Base-by-base conservation (phyloP, 345 rosid genomes). In the Heritiera fomes region DNA sequence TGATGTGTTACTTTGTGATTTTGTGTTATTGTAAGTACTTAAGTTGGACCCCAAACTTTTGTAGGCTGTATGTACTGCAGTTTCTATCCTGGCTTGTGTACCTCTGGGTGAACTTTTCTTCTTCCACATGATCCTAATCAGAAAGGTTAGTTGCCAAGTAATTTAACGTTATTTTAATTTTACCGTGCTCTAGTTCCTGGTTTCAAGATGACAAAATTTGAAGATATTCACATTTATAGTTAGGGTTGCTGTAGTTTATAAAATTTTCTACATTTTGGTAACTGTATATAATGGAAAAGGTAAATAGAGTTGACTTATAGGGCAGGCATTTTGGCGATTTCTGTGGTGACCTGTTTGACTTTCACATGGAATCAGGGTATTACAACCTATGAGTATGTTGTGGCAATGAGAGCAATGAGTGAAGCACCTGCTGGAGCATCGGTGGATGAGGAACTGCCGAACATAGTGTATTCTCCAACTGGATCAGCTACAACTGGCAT, bases 51-150 rank as follows among this genome's bases (percentile, higher is more conserved):
- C 80, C 49, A 56, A 55, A 55, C 50, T 66, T 78, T 8, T 85
- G 86, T 84, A 96, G 99, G 89, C 91, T 78, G 84, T 96, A 38
- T 94, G 99, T 85, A 92, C 98, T 50, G 90, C 85, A 75, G 97
- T 96, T 85, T 92, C 99, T 17, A 80, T 96, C 81, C 87, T 96
- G 75, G 99, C 99, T 47, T 91, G 97, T 82, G 79, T 96, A 58
- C 99, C 98, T 56, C 65, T 96, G 79, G 94, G 97, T 62, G 99
- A 96, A 88, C 98, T 96, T 75, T 90, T 96, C 89, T 92, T 96
- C 87, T 96, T 96, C 88, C 99, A 96, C 90, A 78, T 96, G 84
- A 88, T 96, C 79, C 89, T 96, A 81, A 91, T 96, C 64, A 87
- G 92, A 89, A 96, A 96, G 95, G 99, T 95, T 61, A 79, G 91